Base-by-base conservation (phyloP, 768 basidiomycete species). In the Pisolithus albus region DNA sequence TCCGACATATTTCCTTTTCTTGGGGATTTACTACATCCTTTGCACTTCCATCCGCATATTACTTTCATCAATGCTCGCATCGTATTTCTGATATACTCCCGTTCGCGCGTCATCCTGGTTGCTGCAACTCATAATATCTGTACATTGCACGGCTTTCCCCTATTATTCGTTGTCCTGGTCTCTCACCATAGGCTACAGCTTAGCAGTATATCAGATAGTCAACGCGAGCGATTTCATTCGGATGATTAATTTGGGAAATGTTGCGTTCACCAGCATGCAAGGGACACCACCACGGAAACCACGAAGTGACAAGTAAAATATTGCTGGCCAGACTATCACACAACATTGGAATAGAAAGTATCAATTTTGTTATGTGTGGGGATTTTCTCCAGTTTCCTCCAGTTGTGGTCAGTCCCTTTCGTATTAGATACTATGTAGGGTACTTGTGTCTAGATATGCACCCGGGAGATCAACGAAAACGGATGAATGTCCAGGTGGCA, bases 101-200 rank as follows among this genome's bases (percentile, higher is more conserved):
- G 55, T 56, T 56, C 45, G 63, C 61, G 49, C 41, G 61, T 55
- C 58, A 55, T 49, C 56, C 53, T 56, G 66, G 61, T 64, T 40
- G 53, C 56, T 55, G 53, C 67, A 55, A 48, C 41, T 11, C 41
- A 42, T 68, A 66, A 66, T 60, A 54, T 61, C 53, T 62, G 54
- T 59, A 54, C 54, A 59, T 57, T 53, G 62, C 59, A 66, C 51
- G 52, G 30, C 56, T 55, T 24, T 23, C 28, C 37, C 38, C 36
- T 28, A 48, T 65, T 54, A 34, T 61, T 53, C 46, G 49, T 52
- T 53, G 51, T 55, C 50, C 37, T 55, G 52, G 56, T 54, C 49
- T 54, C 49, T 46, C 52, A 62, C 57, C 55, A 63, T 65, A 58
- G 23, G 56, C 43, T 58, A 61, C 50, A 61, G 48, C 59, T 34